A percentile compares a stretch with the other conserved stretches of the same genome.
Conservation (phyloP, 192 early-diverging fungal genomes). For the Tieghemiomyces parasiticus region DNA sequence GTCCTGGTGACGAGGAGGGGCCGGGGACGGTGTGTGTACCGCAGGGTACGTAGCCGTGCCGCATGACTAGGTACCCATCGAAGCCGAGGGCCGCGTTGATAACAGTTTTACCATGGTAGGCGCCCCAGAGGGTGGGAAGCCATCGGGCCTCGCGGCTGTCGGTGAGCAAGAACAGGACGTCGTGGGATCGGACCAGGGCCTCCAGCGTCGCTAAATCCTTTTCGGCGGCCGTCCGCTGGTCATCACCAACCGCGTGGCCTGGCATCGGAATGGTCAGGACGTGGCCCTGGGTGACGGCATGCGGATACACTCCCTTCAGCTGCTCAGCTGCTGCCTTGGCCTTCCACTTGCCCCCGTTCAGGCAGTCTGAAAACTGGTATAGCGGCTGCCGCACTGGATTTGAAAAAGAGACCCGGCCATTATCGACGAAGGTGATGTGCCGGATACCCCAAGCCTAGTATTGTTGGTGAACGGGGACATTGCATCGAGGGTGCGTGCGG, state of each 20-base stretch:
- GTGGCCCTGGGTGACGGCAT: conserved; percentile 52
- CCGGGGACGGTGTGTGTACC: neutral
- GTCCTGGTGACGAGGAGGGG: neutral
- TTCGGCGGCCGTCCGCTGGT: conserved; percentile 15
- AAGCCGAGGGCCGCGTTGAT: conserved; percentile 93
- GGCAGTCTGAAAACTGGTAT: conserved; percentile 77
- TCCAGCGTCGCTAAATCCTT: conserved; percentile 33
- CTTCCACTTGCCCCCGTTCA: conserved; percentile 76
- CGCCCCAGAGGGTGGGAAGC: conserved; percentile 80
- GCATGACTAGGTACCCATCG: conserved; percentile 91
- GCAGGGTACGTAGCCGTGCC: conserved; percentile 56
- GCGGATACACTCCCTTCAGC: conserved; percentile 63
- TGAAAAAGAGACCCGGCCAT: conserved; percentile 79
- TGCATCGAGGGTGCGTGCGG: no score
- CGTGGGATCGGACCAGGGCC: conserved; percentile 54
- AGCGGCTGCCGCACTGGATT: conserved; percentile 94
- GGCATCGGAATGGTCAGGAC: conserved; percentile 88
- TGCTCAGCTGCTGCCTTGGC: conserved; percentile 70
- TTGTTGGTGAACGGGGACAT: no score
- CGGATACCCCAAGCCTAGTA: conserved; percentile 85
- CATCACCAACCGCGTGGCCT: conserved; percentile 51
- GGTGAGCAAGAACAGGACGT: conserved; percentile 81
- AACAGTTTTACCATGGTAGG: conserved; percentile 56
- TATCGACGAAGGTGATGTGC: conserved; percentile 90
- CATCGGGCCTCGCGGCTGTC: conserved; percentile 93